Percentiles rank a stretch among this genome's conserved stretches.
Conservation (phyloP, 352 stramenopile genomes). For the Pythium volutum region DNA sequence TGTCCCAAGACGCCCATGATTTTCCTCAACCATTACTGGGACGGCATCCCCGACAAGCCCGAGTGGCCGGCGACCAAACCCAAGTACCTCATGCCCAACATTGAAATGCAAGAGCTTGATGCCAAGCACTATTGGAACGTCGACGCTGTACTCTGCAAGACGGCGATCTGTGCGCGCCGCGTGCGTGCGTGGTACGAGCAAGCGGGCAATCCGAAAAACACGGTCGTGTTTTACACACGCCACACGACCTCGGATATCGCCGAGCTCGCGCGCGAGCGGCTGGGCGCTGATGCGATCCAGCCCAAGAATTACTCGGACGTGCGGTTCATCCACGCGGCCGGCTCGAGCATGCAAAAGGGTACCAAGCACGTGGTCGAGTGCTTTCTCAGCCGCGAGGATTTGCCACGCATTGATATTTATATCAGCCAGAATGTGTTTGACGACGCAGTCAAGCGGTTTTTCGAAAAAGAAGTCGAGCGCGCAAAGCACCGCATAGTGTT, state of each 20-base stretch:
- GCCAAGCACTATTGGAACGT: constrained; percentile 42
- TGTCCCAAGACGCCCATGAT: constrained; percentile 31
- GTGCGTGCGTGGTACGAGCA: constrained; percentile 51
- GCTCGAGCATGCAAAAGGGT: constrained; percentile 47
- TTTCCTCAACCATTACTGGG: constrained; percentile 41
- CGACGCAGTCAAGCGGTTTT: constrained; percentile 40
- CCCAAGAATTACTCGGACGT: constrained; percentile 41
- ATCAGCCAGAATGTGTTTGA: constrained; percentile 40
- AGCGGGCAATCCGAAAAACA: constrained; percentile 47
- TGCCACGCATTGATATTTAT: constrained; percentile 53
- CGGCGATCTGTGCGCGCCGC: constrained; percentile 33
- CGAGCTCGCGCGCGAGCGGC: constrained; percentile 18
- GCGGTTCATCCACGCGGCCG: constrained; percentile 47
- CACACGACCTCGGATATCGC: constrained; percentile 59
- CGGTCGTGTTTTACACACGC: constrained; percentile 51
- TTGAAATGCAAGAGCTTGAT: constrained; percentile 53
- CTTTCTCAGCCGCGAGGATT: constrained; percentile 44
- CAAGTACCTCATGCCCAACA: constrained; percentile 33
- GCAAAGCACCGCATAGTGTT: constrained; percentile 34
- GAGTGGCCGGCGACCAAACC: constrained; percentile 28
- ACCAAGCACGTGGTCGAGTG: constrained; percentile 51
- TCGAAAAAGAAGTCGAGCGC: constrained; percentile 9
- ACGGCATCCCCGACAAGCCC: constrained; percentile 14
- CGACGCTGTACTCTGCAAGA: constrained; percentile 65
- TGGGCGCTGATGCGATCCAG: constrained; percentile 13